Conservation (phyloP, 116 monocot genomes). For the Thalassia testudinum region DNA sequence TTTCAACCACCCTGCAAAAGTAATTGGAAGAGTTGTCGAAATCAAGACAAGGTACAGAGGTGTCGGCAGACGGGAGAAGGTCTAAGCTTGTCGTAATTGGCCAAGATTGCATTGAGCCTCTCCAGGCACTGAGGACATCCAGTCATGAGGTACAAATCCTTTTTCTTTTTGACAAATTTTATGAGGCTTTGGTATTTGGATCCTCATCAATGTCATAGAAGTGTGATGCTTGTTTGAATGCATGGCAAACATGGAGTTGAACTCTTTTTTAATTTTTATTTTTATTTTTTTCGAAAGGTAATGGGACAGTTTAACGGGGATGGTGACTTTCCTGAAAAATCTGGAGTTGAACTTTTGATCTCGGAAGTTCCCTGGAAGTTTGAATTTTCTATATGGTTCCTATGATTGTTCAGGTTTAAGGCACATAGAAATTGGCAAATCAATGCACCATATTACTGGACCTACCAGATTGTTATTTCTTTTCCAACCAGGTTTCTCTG, state of each 20-base stretch:
- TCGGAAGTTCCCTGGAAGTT: neutral
- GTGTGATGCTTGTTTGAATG: no score
- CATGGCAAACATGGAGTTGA: no score
- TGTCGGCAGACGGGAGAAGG: slow-evolving; percentile 20
- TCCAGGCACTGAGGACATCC: slow-evolving; percentile 66
- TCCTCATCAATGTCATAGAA: no score
- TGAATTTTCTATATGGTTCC: neutral
- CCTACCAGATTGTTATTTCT: neutral
- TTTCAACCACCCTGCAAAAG: slow-evolving; percentile 58
- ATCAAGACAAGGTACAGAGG: slow-evolving; percentile 10
- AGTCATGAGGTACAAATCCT: slow-evolving; percentile 64
- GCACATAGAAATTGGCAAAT: no score
- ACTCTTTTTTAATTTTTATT: no score
- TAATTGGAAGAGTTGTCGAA: slow-evolving; percentile 69
- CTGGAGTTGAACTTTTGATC: neutral
- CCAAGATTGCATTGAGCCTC: slow-evolving; percentile 78
- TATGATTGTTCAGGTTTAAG: neutral
- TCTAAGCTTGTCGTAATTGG: slow-evolving; percentile 59
- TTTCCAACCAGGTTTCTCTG: slow-evolving; percentile 42
- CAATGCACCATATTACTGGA: neutral
- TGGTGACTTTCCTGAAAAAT: no score
- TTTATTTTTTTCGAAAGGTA: no score
- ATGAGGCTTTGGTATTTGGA: no score
- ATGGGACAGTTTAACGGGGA: no score
- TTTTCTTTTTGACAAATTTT: neutral